phyloP scores from a whole-genome alignment of 2,329 filamentous ascomycete genomes.

The Colletotrichum scovillei region DNA sequence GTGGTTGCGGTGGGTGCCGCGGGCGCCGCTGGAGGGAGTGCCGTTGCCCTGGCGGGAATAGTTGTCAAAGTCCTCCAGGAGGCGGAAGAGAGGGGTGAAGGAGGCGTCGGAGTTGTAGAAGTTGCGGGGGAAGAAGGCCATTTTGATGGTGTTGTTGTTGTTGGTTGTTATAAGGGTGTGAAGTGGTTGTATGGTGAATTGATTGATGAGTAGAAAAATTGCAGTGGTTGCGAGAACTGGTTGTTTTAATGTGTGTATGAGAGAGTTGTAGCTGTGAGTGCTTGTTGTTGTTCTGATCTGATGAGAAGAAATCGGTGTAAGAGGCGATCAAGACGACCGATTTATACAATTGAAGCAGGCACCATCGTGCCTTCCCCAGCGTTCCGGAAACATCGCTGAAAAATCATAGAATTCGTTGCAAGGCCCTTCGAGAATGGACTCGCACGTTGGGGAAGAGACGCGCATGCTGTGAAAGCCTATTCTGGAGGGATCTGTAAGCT shows the following conservation, averaged over 20 bases:
- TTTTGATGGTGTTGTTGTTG: constrained; percentile 51
- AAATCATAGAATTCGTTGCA: constrained; percentile 7
- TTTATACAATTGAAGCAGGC: constrained; percentile 44
- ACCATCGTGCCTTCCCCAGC: constrained; percentile 38
- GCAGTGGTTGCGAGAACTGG: neutral
- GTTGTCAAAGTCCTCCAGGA: constrained; percentile 72
- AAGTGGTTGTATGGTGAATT: neutral
- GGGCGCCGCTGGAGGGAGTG: constrained; percentile 37
- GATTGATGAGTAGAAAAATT: neutral
- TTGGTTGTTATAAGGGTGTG: constrained; percentile 26
- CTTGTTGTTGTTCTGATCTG: constrained; percentile 43
- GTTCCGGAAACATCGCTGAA: constrained; percentile 41
- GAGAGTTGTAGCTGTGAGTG: neutral
- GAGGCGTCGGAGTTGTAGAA: constrained; percentile 61
- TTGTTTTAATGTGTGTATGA: neutral
- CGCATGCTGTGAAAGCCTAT: neutral
- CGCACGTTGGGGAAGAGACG: constrained; percentile 4
- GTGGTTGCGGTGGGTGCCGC: constrained; percentile 40
- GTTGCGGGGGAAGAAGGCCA: constrained; percentile 70
- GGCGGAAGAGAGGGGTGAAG: constrained; percentile 71
- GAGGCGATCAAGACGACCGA: constrained; percentile 35
- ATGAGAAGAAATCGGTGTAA: constrained; percentile 31
- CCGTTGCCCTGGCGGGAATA: constrained; percentile 56
- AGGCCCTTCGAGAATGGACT: constrained; percentile 33
- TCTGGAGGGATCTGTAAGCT: neutral